Evolutionary conservation across 2,329 filamentous ascomycete species (phyloP).

Genomic region (Cercospora zeae-maydis): DNA sequence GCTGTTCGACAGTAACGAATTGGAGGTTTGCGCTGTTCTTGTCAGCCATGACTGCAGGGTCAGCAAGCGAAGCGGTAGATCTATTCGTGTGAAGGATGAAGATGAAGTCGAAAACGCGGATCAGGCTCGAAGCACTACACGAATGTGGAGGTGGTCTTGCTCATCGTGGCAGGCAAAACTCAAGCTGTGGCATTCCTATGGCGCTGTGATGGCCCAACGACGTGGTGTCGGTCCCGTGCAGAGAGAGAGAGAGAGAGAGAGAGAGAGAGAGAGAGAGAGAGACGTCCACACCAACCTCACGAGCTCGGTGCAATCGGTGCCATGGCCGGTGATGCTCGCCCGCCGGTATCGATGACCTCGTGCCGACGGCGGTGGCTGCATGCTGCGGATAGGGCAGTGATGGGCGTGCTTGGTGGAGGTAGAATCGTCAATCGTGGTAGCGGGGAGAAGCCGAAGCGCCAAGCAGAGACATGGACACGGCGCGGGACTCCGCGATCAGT

Average conservation of each 20-base stretch:
- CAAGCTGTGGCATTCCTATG: neutral
- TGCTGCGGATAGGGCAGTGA: neutral
- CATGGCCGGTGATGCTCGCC: neutral
- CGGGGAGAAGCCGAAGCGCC: neutral
- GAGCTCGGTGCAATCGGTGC: too few species aligned
- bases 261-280: too few species aligned
- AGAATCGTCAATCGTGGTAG: neutral
- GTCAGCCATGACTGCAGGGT: neutral
- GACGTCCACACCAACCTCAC: too few species aligned
- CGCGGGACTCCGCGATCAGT: neutral
- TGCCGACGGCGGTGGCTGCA: neutral
- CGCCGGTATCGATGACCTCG: neutral
- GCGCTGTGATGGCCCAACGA: neutral
- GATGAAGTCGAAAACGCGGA: neutral
- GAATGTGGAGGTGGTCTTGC: neutral
- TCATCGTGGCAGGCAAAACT: neutral
- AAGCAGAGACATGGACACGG: neutral
- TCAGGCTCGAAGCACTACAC: neutral
- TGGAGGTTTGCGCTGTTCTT: neutral
- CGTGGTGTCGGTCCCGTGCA: neutral
- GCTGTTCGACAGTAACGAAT: neutral
- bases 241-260: too few species aligned
- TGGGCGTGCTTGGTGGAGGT: neutral
- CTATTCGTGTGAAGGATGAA: neutral
- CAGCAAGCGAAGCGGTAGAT: neutral